Evolutionary conservation across 192 early-diverging fungal genomes (phyloP).

Genomic region (Pilaira anomala): DNA sequence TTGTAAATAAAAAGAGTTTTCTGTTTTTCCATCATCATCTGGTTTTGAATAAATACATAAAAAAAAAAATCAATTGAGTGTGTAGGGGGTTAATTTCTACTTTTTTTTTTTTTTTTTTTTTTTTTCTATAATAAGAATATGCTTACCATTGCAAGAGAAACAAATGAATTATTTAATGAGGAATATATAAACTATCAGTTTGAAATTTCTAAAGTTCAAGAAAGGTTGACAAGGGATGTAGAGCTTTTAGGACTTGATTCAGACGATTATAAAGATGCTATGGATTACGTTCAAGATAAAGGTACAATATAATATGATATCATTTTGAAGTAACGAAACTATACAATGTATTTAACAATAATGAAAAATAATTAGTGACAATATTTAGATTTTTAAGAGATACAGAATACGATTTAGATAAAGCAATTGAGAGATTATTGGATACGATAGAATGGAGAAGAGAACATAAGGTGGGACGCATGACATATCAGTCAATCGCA

Average conservation of each 20-base stretch:
- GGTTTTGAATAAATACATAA: no score
- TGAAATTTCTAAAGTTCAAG: neutral
- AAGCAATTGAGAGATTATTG: slow-evolving; percentile 16
- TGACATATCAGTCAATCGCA: slow-evolving; percentile 20
- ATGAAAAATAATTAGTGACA: slow-evolving; percentile 30
- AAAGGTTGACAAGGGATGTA: neutral
- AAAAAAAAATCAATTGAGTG: no score
- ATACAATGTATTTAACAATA: neutral
- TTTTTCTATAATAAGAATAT: neutral
- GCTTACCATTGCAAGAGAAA: slow-evolving; percentile 7
- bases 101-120: no score
- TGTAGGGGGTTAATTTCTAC: no score
- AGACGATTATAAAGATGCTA: neutral
- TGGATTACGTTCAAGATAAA: slow-evolving; percentile 24
- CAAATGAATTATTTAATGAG: neutral
- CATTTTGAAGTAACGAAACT: neutral
- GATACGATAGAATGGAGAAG: slow-evolving; percentile 40
- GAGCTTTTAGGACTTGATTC: neutral
- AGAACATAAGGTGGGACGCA: slow-evolving; percentile 22
- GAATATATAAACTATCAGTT: slow-evolving; percentile 3
- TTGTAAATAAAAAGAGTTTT: no score
- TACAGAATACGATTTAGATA: slow-evolving; percentile 22
- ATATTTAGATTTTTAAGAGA: slow-evolving; percentile 42
- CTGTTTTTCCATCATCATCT: no score
- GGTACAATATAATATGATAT: slow-evolving; percentile 7